Percentiles rank a stretch among this genome's conserved stretches.
phyloP scores from a whole-genome alignment of 331 rosid species.

The Pyrus hybrid region DNA sequence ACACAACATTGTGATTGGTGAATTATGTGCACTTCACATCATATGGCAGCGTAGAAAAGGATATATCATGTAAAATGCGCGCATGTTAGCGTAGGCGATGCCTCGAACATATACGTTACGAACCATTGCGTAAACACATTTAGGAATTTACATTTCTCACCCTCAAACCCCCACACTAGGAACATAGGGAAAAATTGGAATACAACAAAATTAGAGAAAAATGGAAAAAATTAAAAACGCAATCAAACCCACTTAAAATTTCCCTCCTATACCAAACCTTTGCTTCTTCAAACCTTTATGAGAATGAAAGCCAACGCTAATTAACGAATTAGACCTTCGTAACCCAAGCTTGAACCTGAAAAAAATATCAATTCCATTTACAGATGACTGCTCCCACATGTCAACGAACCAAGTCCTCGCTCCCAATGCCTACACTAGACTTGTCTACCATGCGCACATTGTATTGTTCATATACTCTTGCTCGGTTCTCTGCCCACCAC shows the following conservation, averaged over 20 bases:
- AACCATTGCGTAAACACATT: slow-evolving; percentile 17
- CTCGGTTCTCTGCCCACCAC: slow-evolving; percentile 97
- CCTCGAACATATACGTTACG: not conserved
- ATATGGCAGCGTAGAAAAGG: not conserved
- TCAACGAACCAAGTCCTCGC: slow-evolving; percentile 82
- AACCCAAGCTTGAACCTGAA: slow-evolving; percentile 44
- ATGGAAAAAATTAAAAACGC: slow-evolving; percentile 37
- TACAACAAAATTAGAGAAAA: slow-evolving; percentile 9
- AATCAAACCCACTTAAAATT: slow-evolving; percentile 33
- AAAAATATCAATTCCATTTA: slow-evolving; percentile 49
- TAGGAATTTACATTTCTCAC: slow-evolving; percentile 81
- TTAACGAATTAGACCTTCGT: slow-evolving; percentile 33
- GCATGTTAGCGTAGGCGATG: not conserved
- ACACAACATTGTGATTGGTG: not conserved
- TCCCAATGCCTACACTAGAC: slow-evolving; percentile 75
- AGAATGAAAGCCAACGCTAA: slow-evolving; percentile 54
- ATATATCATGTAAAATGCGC: not conserved
- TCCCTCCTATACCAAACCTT: slow-evolving; percentile 36
- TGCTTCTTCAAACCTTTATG: slow-evolving; percentile 39
- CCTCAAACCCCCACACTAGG: slow-evolving; percentile 71
- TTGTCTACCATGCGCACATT: slow-evolving; percentile 78
- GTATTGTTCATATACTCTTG: slow-evolving; percentile 76
- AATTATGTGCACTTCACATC: not conserved
- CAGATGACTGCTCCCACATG: slow-evolving; percentile 33
- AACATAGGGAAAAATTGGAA: slow-evolving; percentile 64